Base-by-base conservation (phyloP, 2,329 filamentous ascomycete genomes). In the Nemania sp. region DNA sequence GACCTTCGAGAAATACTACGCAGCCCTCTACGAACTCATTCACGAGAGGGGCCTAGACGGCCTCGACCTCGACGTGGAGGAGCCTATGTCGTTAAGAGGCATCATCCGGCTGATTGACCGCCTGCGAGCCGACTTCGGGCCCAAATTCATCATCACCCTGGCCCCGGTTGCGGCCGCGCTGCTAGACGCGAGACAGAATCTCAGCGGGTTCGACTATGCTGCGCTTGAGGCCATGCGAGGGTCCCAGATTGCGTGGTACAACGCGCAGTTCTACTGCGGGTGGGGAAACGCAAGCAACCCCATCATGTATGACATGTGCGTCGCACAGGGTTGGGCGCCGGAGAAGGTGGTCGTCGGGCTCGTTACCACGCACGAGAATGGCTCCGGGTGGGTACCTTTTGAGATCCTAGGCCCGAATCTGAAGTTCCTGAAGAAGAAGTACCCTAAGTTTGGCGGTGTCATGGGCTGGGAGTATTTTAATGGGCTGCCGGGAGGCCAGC, bases 381-480 rank as follows among this genome's bases (percentile, higher is more conserved):
- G 92, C 3, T 84, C 77, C 79, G 93, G 82, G 65, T 92, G 84
- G 77, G 88, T 94, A 1, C 83, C 87, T 1, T 85, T 88, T 65
- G 84, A 87, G 53, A 78, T 84, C 15, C 80, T 93, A 26, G 83
- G 84, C 11, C 81, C 83, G 20, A 87, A 91, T 22, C 77, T 93
- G 52, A 83, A 84, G 32, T 76, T 83, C 47, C 77, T 94, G 71
- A 81, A 86, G 41, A 79, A 83, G 26, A 86, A 85, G 71, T 92
- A 90, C 73, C 85, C 87, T 2, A 82, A 81, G 1, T 94, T 94
- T 76, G 93, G 92, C 1, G 93, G 93, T 0, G 90, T 95, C 0
- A 94, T 94, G 89, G 92, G 92, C 2, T 95, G 93, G 93, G 93
- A 96, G 79, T 95, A 93, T 75, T 95, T 93, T 81, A 94, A 94